Evolutionary conservation across 225 moss, liverwort and hornwort species (phyloP), one percentile per base, ranked within the genome.

Genomic region (Sphagnum contortum): DNA sequence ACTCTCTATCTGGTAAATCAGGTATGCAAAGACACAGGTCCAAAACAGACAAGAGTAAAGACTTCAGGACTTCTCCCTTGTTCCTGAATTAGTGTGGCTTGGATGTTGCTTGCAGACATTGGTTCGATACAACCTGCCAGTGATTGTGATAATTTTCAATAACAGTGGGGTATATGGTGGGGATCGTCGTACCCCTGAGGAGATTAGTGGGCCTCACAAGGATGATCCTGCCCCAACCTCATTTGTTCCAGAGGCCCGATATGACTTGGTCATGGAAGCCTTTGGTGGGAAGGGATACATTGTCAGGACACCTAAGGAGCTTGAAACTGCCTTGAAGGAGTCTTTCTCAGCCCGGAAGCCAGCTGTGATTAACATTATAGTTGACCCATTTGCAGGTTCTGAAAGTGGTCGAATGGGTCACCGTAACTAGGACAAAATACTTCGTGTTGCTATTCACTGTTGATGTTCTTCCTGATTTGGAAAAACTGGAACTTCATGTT

Each of bases 361-460:
- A 62, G 85, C 91, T 45, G 89, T 98, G 1, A 93, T 98, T 60
- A 98, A 98, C 49, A 91, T 98, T 29, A 93, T 76, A 49, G 84
- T 98, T 14, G 93, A 98, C 64, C 98, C 98, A 57, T 98, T 63
- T 63, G 98, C 98, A 45, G 98, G 98, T 47, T 85, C 93, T 14
- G 98, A 93, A 83, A 98, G 98, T 64, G 98, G 98, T 55, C 87
- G 98, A 70, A 98, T 98, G 98, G 89, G 91, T 2, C 98, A 98
- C 74, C 81, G 93, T 57, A 98, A 98, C 47, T 98, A 75, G 29
- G 29, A 29, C 29, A 29, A 29, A 29, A 29, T 29, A 29, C 29
- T 29, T 29, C 1, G 29, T 29, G 29, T 29, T 29, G 29, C 29
- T 29, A 29, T 29, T 29, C 29, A 29, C 29, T 29, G 29, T 29